Percentiles rank a stretch among this genome's conserved stretches.
phyloP scores from a whole-genome alignment of 768 basidiomycete genomes.

The Rhizopogon rudus region DNA sequence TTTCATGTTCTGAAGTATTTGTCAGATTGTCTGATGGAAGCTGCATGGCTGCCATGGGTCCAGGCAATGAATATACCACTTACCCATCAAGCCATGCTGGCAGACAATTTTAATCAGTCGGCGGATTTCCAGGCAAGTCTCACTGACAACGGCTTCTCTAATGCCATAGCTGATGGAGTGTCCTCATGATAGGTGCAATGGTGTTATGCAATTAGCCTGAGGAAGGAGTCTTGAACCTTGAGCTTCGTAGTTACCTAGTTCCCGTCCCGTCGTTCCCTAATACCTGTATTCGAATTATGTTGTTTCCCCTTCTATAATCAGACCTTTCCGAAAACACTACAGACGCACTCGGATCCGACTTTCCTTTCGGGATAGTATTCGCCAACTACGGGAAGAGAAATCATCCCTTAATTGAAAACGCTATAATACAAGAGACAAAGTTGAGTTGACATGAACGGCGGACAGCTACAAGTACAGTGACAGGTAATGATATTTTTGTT shows the following conservation, averaged over 20 bases:
- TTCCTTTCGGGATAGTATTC: too few species aligned
- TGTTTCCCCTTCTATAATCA: neutral
- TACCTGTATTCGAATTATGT: neutral
- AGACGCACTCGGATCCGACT: neutral
- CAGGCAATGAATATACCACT: neutral
- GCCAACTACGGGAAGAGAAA: neutral
- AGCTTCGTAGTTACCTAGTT: neutral
- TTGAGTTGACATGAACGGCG: neutral
- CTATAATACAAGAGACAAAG: too few species aligned
- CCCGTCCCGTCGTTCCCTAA: neutral
- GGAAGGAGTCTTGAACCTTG: neutral
- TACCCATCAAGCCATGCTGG: neutral
- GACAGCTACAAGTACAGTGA: neutral
- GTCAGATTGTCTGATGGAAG: neutral
- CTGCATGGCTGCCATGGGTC: neutral
- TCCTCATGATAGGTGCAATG: neutral
- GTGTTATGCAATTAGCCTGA: neutral
- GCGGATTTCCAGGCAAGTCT: too few species aligned
- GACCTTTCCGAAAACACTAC: neutral
- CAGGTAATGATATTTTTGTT: neutral
- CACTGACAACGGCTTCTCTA: neutral
- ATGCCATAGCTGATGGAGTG: neutral
- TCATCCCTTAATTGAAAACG: neutral
- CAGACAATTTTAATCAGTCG: neutral
- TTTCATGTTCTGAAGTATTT: neutral